Base-by-base conservation (phyloP, 495 filamentous ascomycete species). In the Penicillium soppii region DNA sequence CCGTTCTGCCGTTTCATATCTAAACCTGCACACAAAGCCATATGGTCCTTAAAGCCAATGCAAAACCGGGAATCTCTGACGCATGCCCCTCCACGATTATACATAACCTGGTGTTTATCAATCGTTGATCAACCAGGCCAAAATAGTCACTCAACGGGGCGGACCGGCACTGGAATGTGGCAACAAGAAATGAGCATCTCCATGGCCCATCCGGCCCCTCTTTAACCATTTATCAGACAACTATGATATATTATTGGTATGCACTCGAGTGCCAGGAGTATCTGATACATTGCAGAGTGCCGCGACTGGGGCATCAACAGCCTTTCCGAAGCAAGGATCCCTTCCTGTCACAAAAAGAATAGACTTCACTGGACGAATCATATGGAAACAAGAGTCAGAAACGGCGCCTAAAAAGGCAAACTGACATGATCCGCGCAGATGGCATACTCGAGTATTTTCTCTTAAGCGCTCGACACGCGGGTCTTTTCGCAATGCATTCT, bases 91-190 rank as follows among this genome's bases (percentile, higher is more conserved):
- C 16, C 35, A 19, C 2, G 33, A 19, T 37, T 19, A 27, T 27
- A 9, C 25, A 27, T 32, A 22, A 13, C 12, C 32, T 22, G n/a
- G n/a, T n/a, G n/a, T 43, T 47, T 26, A 57, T 44, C 43, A 44
- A 52, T 43, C 43, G 23, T 44, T 47, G 54, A 48, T 57, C 48
- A 30, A 36, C 53, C 4, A 26, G 38, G 22, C 12, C 29, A 52
- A 33, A 21, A 21, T 36, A 47, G 23, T 36, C 40, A 50, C 37
- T 32, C 13, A 42, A 43, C 54, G 54, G 49, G 25, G 54, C 54
- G 49, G 43, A 48, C 49, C 54, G 49, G 25, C 38, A 45, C n/a
- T 52, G 48, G 54, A 57, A 57, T 57, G 54, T 57, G 54, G 49
- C 43, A 41, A 40, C 37, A 7, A 26, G 26, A 33, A 7, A 30